These are phyloP conservation scores for Sugiyamaella qingdaonensis DNA, from an alignment of 805 yeast species.

Conservation along the genomic window DNA sequence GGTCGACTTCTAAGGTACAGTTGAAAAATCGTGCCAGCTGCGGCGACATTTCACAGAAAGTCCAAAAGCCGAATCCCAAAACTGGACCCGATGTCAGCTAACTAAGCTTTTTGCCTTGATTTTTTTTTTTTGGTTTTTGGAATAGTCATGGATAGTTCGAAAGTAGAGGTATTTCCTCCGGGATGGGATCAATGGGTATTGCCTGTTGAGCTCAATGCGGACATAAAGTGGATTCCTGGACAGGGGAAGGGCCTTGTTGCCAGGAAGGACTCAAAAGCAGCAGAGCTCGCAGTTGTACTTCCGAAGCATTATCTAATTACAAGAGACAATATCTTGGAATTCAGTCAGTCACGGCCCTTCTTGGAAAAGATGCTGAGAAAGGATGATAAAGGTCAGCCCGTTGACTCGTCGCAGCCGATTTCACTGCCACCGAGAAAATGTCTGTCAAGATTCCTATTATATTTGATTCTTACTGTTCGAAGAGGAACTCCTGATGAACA, in stretches of 20 bases:
- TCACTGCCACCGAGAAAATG: slow-evolving; percentile 12
- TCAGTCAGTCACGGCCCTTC: slow-evolving; percentile 4
- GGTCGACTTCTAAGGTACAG: background rate
- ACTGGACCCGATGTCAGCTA: no score
- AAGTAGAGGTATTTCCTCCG: background rate
- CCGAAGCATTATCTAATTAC: slow-evolving; percentile 15
- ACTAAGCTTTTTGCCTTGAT: no score
- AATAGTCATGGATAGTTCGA: no score
- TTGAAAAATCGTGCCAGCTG: no score
- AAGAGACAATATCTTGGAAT: slow-evolving; percentile 9
- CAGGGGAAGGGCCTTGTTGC: slow-evolving; percentile 15
- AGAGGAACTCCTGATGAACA: slow-evolving; percentile 19
- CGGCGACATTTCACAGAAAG: no score
- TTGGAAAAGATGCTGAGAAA: slow-evolving; percentile 6
- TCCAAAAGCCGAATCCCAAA: no score
- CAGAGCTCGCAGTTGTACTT: slow-evolving; percentile 9
- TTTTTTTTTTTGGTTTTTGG: background rate
- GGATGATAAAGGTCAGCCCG: slow-evolving; percentile 7
- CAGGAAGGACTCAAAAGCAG: background rate
- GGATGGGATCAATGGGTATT: background rate
- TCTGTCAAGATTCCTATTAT: slow-evolving; percentile 17
- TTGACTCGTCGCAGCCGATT: slow-evolving; percentile 4
- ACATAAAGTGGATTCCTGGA: background rate
- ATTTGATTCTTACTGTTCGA: slow-evolving; percentile 15
- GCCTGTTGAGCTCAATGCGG: background rate